Conservation (phyloP, 768 basidiomycete genomes). For the Exidia glandulosa region DNA sequence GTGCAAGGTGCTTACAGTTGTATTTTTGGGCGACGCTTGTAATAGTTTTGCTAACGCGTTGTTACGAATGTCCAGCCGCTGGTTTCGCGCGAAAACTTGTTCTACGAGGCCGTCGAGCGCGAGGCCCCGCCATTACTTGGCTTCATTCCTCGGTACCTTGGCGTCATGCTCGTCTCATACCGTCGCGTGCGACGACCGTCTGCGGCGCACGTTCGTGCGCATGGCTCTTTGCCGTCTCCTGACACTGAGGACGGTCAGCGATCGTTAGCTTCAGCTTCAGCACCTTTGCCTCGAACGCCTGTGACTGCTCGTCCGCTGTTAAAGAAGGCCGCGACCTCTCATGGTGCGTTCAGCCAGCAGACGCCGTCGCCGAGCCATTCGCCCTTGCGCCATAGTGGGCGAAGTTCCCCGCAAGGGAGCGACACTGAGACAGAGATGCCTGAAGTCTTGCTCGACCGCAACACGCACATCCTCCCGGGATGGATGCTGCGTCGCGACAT, state of each 20-base stretch:
- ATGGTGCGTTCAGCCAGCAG: conserved; percentile 25
- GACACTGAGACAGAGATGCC: conserved; percentile 74
- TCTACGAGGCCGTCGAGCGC: conserved; percentile 93
- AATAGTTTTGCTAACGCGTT: conserved; percentile 6
- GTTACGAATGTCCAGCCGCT: conserved; percentile 55
- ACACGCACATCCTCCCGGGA: conserved; percentile 93
- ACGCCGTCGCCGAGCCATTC: neutral
- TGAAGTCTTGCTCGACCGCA: conserved; percentile 83
- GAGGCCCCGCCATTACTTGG: conserved; percentile 85
- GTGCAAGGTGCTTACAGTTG: conserved; percentile 63
- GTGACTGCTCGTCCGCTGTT: conserved; percentile 14
- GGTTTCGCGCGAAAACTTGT: conserved; percentile 91
- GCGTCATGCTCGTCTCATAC: conserved; percentile 97
- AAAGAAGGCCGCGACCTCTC: conserved; percentile 18
- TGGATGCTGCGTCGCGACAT: conserved; percentile 56
- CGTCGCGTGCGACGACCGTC: conserved; percentile 46
- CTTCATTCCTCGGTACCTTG: conserved; percentile 96
- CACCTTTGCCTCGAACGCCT: neutral
- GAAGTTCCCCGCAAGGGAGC: neutral
- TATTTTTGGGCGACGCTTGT: neutral
- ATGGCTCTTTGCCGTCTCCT: conserved; percentile 4
- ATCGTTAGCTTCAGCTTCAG: conserved; percentile 5
- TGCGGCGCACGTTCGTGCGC: neutral
- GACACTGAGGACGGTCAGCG: neutral
- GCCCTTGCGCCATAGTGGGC: neutral